phyloP scores from a whole-genome alignment of 345 rosid genomes.

The Arabidopsis arenosa region DNA sequence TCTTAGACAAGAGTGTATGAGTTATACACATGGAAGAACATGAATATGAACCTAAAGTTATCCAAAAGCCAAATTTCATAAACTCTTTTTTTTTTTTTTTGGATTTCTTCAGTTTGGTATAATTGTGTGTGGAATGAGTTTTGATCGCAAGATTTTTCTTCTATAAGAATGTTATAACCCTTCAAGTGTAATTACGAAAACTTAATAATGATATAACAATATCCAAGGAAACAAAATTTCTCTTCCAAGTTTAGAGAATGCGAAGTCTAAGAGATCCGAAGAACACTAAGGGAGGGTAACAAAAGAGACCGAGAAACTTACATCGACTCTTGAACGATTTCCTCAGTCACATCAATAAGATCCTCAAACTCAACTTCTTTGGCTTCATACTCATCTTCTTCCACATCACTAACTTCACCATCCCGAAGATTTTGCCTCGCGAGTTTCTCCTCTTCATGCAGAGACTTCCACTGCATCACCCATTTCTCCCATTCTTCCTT shows the following conservation, averaged over 20 bases:
- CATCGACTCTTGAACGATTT: slow-evolving; percentile 39
- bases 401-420: slow-evolving; percentile 91
- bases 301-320: slow-evolving; percentile 6
- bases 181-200: no score
- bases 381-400: slow-evolving; percentile 86
- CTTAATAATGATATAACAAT: no score
- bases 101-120: no score
- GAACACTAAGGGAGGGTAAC: neutral
- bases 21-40: no score
- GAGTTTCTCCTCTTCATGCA: slow-evolving; percentile 70
- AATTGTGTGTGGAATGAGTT: no score
- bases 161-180: no score
- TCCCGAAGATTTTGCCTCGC: slow-evolving; percentile 68
- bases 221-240: no score
- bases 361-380: slow-evolving; percentile 63
- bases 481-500: slow-evolving; percentile 95
- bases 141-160: no score
- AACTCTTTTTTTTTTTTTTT: no score
- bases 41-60: no score
- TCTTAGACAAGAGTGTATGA: no score
- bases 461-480: slow-evolving; percentile 68
- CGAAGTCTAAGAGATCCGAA: slow-evolving; percentile 13
- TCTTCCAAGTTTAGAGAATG: neutral
- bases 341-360: slow-evolving; percentile 50
- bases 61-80: no score